Conservation (phyloP, 352 stramenopile genomes). For the Globisporangium irregulare region DNA sequence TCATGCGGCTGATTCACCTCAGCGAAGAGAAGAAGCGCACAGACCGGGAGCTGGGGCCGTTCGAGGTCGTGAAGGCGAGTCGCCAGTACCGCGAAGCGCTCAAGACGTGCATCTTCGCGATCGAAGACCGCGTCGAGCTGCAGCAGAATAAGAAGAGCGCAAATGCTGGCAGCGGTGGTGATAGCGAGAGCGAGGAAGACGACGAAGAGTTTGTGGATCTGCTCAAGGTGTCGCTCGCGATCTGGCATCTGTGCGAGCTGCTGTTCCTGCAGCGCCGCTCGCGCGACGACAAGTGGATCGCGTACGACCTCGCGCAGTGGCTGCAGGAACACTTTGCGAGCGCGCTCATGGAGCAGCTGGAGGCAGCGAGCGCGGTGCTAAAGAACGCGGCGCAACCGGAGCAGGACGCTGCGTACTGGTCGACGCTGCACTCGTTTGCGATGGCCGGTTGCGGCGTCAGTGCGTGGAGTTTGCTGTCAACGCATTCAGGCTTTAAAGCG, state of each 20-base stretch:
- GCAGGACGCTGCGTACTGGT: conserved; percentile 55
- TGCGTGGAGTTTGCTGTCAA: conserved; percentile 58
- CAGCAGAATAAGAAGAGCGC: conserved; percentile 10
- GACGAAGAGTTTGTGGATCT: conserved; percentile 57
- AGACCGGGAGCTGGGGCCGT: conserved; percentile 22
- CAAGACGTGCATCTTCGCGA: conserved; percentile 59
- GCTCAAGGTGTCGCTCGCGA: conserved; percentile 73
- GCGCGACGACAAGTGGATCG: conserved; percentile 49
- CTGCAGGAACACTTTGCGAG: conserved; percentile 75
- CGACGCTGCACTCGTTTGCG: conserved; percentile 55
- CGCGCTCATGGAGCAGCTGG: conserved; percentile 47
- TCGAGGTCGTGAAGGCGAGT: conserved; percentile 46
- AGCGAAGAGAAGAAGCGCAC: conserved; percentile 13
- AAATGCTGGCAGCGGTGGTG: background rate
- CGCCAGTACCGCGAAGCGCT: conserved; percentile 71
- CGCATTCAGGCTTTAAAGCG: conserved; percentile 55
- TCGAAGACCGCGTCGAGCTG: conserved; percentile 48
- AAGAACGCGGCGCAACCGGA: conserved; percentile 34
- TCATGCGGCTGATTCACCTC: conserved; percentile 27
- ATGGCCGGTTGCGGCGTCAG: conserved; percentile 45
- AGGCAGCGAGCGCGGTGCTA: conserved; percentile 42
- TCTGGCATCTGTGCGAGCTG: conserved; percentile 80
- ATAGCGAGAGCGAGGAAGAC: conserved; percentile 16
- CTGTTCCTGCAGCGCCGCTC: conserved; percentile 59
- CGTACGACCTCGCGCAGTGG: conserved; percentile 72